Conservation (phyloP, 2,329 filamentous ascomycete species). For the Harringtonia aguacate region DNA sequence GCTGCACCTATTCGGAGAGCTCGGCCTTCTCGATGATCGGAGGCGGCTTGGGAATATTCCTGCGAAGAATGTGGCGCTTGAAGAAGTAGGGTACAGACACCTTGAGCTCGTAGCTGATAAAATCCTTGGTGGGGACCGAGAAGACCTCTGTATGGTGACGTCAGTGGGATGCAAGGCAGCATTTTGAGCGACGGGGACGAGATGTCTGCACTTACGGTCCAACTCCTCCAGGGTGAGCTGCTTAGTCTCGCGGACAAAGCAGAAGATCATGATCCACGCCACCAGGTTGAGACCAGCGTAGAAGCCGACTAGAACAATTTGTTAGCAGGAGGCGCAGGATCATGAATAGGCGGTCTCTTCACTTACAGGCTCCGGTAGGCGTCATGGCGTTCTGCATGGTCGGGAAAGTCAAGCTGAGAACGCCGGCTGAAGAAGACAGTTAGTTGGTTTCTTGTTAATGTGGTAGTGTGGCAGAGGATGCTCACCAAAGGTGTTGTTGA, state of each 20-base stretch:
- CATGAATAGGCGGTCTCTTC: not conserved
- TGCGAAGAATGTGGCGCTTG: conserved; percentile 1
- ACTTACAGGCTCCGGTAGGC: conserved; percentile 25
- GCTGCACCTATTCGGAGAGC: too few relatives aligned
- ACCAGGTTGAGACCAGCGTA: conserved; percentile 47
- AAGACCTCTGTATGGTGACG: conserved; percentile 51
- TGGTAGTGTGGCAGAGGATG: not conserved
- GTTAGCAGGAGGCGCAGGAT: not conserved
- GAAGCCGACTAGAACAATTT: conserved; percentile 26
- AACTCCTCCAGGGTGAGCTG: conserved; percentile 47
- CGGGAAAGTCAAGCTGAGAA: conserved; percentile 54
- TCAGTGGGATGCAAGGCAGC: too few relatives aligned
- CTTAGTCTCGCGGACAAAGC: conserved; percentile 50
- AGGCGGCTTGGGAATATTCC: not conserved
- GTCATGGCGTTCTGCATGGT: conserved; percentile 33
- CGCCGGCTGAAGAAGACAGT: conserved; percentile 34
- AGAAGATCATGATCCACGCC: conserved; percentile 46
- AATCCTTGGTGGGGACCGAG: conserved; percentile 47
- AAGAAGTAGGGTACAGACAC: conserved; percentile 46
- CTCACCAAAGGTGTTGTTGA: conserved; percentile 6
- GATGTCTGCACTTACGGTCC: conserved; percentile 47
- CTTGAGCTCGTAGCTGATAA: conserved; percentile 45
- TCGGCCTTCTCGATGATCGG: not conserved
- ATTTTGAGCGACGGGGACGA: too few relatives aligned
- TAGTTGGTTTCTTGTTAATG: conserved; percentile 18